Base-by-base conservation (phyloP, 495 filamentous ascomycete species). In the Polyplosphaeria fusca region DNA sequence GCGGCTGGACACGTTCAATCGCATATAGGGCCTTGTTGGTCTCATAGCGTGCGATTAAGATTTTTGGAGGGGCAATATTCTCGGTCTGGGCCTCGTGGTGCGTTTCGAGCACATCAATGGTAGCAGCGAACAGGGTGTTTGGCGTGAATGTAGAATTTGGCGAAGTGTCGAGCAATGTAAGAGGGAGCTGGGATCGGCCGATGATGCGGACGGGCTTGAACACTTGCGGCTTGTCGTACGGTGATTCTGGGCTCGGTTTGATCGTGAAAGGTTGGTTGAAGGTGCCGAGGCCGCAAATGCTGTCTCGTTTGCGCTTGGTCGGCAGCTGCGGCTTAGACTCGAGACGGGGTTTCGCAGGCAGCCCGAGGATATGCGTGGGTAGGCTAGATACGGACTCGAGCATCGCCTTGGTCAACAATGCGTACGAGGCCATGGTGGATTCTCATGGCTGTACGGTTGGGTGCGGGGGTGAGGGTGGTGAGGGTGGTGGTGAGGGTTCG, bases 31-130 rank as follows among this genome's bases (percentile, higher is more conserved):
- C 76, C 20, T 76, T 78, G 64, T 80, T 80, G 7, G 70, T 72
- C 32, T 84, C 77, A 20, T 82, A 74, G 44, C 83, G 76, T 25
- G 85, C 87, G 38, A 89, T 78, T 9, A 96, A 79, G 1, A 94
- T 76, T 25, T 40, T 42, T 5, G 67, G 28, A 11, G 7, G n/a
- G 16, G 42, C 16, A 12, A 14, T 35, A 4, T 53, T 53, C 20
- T 49, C 47, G 5, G 42, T 48, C 22, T 58, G 45, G 13, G 20
- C 16, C 7, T 64, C 60, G 20, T 62, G 16, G 23, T 35, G 30
- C 5, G n/a, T 28, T 37, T 71, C 70, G 13, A 72, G 61, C 7
- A 52, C 24, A 14, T 58, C 55, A 19, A 71, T 68, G 38, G 53
- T 38, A 0, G 71, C 65, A 11, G 70, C 61, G 55, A 73, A 73